phyloP scores from a whole-genome alignment of 805 yeast genomes.

The Lipomyces anomalus region DNA sequence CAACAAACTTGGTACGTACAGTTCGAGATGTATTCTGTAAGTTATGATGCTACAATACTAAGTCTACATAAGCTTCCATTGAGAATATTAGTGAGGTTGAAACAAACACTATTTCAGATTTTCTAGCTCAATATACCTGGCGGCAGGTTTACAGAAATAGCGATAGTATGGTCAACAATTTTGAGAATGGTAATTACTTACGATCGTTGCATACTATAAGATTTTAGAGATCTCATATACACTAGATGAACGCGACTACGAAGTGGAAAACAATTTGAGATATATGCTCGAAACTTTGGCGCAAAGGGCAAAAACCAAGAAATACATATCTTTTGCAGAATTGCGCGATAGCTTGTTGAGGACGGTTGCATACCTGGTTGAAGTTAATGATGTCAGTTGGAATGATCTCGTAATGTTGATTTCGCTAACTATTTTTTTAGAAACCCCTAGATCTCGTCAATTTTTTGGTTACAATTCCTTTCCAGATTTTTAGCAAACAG shows the following conservation, averaged over 20 bases:
- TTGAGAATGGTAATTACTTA: background rate
- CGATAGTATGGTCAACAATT: background rate
- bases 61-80: too few relatives aligned
- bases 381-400: background rate
- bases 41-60: too few relatives aligned
- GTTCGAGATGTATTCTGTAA: too few relatives aligned
- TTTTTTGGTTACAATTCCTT: conserved; percentile 49
- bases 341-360: conserved; percentile 30
- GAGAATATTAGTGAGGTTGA: conserved; percentile 33
- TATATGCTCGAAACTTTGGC: conserved; percentile 25
- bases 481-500: conserved; percentile 53
- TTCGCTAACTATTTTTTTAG: too few relatives aligned
- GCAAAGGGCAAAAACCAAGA: conserved; percentile 20
- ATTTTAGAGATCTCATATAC: conserved; percentile 25
- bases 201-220: too few relatives aligned
- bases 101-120: conserved; percentile 57
- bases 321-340: conserved; percentile 26
- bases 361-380: conserved; percentile 40
- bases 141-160: conserved; percentile 33
- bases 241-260: too few relatives aligned
- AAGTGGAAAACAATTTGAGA: too few relatives aligned
- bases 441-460: conserved; percentile 42
- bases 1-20: conserved; percentile 58
- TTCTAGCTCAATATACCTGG: conserved; percentile 75
- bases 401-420: conserved; percentile 40